Evolutionary conservation across 1,139 yeast genomes (phyloP).

Genomic region (Pneumocystis jirovecii): DNA sequence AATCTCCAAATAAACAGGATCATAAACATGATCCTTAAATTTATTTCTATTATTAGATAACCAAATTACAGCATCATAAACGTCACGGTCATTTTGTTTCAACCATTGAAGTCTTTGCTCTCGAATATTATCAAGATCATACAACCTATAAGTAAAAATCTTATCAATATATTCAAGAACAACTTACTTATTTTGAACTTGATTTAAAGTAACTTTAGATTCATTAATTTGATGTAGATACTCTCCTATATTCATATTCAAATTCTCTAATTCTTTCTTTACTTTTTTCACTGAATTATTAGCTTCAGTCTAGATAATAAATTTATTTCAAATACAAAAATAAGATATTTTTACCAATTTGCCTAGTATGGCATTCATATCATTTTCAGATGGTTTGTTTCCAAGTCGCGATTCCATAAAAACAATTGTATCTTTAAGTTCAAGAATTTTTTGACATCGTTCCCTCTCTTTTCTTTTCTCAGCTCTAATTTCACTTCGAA

Average conservation of each 20-base stretch:
- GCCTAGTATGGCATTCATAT: background rate
- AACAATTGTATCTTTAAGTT: background rate
- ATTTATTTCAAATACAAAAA: background rate
- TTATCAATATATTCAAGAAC: constrained; percentile 1
- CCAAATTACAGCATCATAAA: constrained; percentile 28
- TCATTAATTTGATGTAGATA: background rate
- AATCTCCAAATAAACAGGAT: constrained; percentile 65
- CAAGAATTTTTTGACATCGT: background rate
- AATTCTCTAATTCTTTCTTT: background rate
- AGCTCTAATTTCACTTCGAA: background rate
- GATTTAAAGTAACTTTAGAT: background rate
- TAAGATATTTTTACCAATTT: background rate
- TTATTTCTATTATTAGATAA: constrained; percentile 26
- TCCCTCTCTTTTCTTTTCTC: background rate
- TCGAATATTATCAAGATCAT: constrained; percentile 16
- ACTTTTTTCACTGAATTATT: background rate
- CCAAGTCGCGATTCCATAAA: background rate
- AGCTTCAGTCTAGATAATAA: background rate
- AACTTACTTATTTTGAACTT: background rate
- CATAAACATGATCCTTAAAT: constrained; percentile 36
- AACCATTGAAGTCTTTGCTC: constrained; percentile 19
- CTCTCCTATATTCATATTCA: background rate
- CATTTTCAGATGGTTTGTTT: background rate
- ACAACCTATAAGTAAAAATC: constrained; percentile 9
- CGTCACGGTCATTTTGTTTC: constrained; percentile 19